These are phyloP conservation scores for Taphrina sp. DNA, from an alignment of 1,139 yeast species.

Conservation along the genomic window DNA sequence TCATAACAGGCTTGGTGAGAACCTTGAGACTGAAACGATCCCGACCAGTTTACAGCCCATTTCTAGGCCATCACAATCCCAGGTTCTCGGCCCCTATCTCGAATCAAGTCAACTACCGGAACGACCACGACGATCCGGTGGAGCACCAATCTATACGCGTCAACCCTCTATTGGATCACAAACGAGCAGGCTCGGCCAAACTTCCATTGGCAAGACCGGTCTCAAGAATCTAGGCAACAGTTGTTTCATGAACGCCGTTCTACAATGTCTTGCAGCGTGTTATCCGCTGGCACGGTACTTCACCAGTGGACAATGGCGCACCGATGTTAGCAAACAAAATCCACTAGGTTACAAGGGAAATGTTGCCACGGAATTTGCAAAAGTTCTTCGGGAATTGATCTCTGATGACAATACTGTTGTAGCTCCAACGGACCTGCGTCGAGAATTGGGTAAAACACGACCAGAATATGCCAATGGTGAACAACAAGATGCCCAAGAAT, in stretches of 20 bases:
- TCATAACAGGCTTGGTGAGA: neutral
- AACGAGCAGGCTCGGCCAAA: constrained; percentile 35
- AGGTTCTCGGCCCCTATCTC: constrained; percentile 8
- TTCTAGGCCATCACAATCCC: neutral
- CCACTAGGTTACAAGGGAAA: constrained; percentile 81
- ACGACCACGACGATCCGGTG: constrained; percentile 11
- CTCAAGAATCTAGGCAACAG: constrained; percentile 82
- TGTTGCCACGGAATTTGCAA: constrained; percentile 70
- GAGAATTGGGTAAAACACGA: constrained; percentile 65
- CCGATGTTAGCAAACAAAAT: constrained; percentile 72
- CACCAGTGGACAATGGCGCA: constrained; percentile 55
- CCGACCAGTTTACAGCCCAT: neutral
- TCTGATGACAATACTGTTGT: constrained; percentile 52
- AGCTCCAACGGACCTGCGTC: constrained; percentile 49
- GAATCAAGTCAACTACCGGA: constrained; percentile 12
- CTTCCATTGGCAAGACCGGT: constrained; percentile 52
- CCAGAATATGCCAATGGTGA: constrained; percentile 69
- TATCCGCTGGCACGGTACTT: constrained; percentile 52
- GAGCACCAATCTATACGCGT: constrained; percentile 15
- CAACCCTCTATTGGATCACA: constrained; percentile 36
- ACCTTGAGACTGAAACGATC: no score
- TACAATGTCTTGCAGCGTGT: constrained; percentile 73
- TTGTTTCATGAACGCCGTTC: constrained; percentile 87
- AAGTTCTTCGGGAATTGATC: constrained; percentile 60
- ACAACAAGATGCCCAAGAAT: constrained; percentile 94